Evolutionary conservation across 2,329 filamentous ascomycete genomes (phyloP).

Genomic region (Sporothrix schenckii): DNA sequence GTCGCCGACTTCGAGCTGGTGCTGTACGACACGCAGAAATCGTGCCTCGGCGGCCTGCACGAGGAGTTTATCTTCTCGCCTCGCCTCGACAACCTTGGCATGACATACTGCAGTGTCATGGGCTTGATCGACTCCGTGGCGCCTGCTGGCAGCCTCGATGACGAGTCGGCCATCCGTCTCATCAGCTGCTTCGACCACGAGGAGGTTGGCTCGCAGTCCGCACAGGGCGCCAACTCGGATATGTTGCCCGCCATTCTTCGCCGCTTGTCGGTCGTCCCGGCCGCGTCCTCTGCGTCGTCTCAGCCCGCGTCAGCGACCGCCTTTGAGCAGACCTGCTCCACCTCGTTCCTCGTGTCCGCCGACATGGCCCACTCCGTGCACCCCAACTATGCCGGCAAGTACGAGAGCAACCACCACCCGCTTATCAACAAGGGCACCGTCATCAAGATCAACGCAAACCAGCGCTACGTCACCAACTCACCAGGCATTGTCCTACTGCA

Average conservation of each 20-base stretch:
- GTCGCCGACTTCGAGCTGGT: constrained; percentile 94
- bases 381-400: constrained; percentile 91
- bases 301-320: constrained; percentile 72
- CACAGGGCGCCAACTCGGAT: constrained; percentile 92
- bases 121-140: constrained; percentile 80
- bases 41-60: constrained; percentile 83
- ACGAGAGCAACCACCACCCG: constrained; percentile 86
- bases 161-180: constrained; percentile 72
- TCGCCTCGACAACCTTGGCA: constrained; percentile 93
- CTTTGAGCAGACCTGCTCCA: constrained; percentile 88
- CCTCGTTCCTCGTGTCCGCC: constrained; percentile 90
- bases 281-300: constrained; percentile 47
- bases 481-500: constrained; percentile 92
- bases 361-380: constrained; percentile 98
- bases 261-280: constrained; percentile 78
- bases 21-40: constrained; percentile 94
- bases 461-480: constrained; percentile 93
- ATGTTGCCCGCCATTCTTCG: constrained; percentile 84
- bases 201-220: constrained; percentile 89
- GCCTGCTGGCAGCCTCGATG: constrained; percentile 68
- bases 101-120: constrained; percentile 90
- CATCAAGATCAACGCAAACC: constrained; percentile 98
- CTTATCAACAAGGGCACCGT: constrained; percentile 96
- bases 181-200: constrained; percentile 97
- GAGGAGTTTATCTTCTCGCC: constrained; percentile 96